Evolutionary conservation across 2,329 filamentous ascomycete genomes (phyloP).

Genomic region (Alternaria sp.): DNA sequence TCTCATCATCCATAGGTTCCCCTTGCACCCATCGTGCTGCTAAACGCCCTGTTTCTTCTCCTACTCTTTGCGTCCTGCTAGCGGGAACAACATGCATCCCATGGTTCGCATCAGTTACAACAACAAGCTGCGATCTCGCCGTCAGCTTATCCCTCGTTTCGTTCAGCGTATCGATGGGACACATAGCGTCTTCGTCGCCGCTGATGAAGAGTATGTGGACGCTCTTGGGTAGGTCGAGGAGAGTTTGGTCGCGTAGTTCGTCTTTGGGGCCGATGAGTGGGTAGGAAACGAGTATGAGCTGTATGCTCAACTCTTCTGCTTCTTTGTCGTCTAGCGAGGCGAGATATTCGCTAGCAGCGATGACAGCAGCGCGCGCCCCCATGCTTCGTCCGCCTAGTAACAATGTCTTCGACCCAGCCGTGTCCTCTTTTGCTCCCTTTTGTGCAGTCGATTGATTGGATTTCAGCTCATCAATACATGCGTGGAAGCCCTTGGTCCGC

Average conservation of each 20-base stretch:
- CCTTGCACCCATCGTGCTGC: conserved; percentile 46
- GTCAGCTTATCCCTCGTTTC: conserved; percentile 47
- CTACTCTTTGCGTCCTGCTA: conserved; percentile 31
- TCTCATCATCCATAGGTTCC: neutral
- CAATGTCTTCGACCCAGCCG: neutral
- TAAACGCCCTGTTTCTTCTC: conserved; percentile 41
- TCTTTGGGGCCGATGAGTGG: conserved; percentile 48
- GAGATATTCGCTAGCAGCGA: conserved; percentile 31
- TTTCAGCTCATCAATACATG: conserved; percentile 37
- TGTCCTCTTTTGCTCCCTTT: neutral
- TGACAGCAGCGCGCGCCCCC: conserved; percentile 53
- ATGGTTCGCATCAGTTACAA: conserved; percentile 50
- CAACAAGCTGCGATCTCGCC: conserved; percentile 45
- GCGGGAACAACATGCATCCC: conserved; percentile 48
- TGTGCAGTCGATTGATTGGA: neutral
- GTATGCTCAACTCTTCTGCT: neutral
- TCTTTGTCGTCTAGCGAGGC: neutral
- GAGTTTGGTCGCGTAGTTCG: conserved; percentile 47
- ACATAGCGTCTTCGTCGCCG: conserved; percentile 41
- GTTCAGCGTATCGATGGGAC: conserved; percentile 25
- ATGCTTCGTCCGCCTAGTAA: conserved; percentile 53
- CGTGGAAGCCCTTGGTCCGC: conserved; percentile 47
- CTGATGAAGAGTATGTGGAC: conserved; percentile 50
- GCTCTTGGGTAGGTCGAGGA: conserved; percentile 40
- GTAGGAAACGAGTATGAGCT: conserved; percentile 51